A percentile compares a stretch with the other conserved stretches of the same genome.
These are phyloP conservation scores for Nannochloris sp. DNA, from an alignment of 139 green algal species.

Conservation along the genomic window DNA sequence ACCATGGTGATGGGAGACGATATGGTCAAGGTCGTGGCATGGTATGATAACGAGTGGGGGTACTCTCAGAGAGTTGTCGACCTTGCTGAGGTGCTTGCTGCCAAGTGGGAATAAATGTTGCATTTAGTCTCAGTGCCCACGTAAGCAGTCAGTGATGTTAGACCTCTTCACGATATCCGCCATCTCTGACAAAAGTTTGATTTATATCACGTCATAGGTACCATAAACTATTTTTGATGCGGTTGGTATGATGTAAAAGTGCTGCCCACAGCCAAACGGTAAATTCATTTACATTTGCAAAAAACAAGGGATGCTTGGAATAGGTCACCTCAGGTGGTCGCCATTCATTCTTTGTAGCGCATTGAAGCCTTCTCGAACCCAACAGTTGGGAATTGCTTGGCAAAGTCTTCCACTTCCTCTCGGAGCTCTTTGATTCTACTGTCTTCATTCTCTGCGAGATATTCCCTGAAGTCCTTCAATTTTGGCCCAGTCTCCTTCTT, in stretches of 20 bases:
- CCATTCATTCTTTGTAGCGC: conserved; percentile 71
- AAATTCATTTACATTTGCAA: conserved; percentile 4
- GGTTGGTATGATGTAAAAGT: no score
- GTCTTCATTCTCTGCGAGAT: conserved; percentile 31
- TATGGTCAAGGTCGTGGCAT: conserved; percentile 94
- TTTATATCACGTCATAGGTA: no score
- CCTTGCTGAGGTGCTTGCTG: conserved; percentile 74
- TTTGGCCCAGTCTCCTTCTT: conserved; percentile 67
- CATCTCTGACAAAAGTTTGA: no score
- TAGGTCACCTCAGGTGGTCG: no score
- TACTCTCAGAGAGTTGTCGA: conserved; percentile 94
- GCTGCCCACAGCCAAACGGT: no score
- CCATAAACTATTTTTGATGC: no score
- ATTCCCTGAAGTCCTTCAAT: conserved; percentile 87
- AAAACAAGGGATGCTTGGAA: no score
- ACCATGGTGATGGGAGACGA: conserved; percentile 99
- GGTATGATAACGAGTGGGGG: conserved; percentile 96
- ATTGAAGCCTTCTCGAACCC: conserved; percentile 94
- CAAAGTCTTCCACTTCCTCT: conserved; percentile 61
- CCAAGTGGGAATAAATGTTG: conserved; percentile 52
- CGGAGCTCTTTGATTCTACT: conserved; percentile 17
- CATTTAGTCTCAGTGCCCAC: background rate
- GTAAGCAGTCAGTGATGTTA: background rate
- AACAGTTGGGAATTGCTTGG: conserved; percentile 78
- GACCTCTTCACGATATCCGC: no score